Percentiles rank a stretch among this genome's conserved stretches.
Conservation (phyloP, 345 rosid genomes). For the Gossypium anomalum region DNA sequence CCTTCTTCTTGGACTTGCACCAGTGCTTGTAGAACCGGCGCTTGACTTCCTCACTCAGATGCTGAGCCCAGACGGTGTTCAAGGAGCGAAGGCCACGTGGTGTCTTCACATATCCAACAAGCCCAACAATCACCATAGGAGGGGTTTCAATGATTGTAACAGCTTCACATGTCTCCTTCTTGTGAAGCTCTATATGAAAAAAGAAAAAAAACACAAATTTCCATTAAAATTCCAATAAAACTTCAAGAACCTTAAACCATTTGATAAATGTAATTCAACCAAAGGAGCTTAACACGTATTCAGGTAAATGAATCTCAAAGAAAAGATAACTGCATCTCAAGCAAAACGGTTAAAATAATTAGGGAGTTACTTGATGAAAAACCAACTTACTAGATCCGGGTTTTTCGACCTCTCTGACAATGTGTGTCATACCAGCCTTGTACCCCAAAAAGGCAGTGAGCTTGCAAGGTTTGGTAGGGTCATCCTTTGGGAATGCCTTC, state of each 20-base stretch:
- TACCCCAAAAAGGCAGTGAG: constrained; percentile 81
- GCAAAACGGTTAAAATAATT: neutral
- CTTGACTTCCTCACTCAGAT: constrained; percentile 72
- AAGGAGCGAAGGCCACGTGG: constrained; percentile 67
- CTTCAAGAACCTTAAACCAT: neutral
- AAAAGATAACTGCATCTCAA: neutral
- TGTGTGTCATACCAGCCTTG: constrained; percentile 95
- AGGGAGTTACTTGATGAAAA: neutral
- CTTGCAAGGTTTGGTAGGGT: constrained; percentile 65
- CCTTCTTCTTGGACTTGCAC: constrained; percentile 88
- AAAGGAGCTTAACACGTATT: neutral
- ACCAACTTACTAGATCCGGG: constrained; percentile 72
- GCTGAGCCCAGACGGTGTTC: constrained; percentile 90
- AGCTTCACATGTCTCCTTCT: constrained; percentile 89
- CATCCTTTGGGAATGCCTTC: constrained; percentile 91
- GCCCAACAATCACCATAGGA: constrained; percentile 78
- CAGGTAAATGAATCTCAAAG: neutral
- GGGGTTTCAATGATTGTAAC: constrained; percentile 82
- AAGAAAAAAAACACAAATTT: neutral
- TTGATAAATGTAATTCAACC: neutral
- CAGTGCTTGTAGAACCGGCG: constrained; percentile 86
- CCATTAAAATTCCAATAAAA: neutral
- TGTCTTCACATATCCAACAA: constrained; percentile 73
- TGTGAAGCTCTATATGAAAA: constrained; percentile 60
- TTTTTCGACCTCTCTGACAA: constrained; percentile 81